phyloP scores from a whole-genome alignment of 2,329 filamentous ascomycete genomes.

The Colletotrichum cordylinicola region DNA sequence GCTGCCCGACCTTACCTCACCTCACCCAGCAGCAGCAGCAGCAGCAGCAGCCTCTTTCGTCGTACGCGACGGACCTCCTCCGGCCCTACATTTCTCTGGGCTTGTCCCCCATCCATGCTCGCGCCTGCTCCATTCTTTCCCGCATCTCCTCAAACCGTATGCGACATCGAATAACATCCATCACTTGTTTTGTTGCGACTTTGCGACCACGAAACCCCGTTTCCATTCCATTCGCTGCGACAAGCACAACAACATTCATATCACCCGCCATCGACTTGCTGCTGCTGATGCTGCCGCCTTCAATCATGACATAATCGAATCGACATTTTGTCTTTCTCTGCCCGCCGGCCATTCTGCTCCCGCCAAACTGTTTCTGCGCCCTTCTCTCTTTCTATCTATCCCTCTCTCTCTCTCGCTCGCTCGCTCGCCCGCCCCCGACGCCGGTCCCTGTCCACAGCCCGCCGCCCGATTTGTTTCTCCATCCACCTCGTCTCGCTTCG shows the following conservation, averaged over 20 bases:
- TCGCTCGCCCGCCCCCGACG: neutral
- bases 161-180: neutral
- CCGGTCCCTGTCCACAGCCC: neutral
- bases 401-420: neutral
- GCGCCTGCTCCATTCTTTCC: neutral
- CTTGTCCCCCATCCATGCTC: neutral
- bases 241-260: neutral
- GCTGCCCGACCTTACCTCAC: neutral
- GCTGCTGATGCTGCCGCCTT: neutral
- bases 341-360: neutral
- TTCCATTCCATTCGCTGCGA: neutral
- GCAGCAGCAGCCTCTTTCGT: neutral
- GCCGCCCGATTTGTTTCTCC: neutral
- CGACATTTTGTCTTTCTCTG: neutral
- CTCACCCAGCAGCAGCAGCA: neutral
- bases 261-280: neutral
- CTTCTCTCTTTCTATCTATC: neutral
- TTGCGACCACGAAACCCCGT: neutral
- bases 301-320: slow-evolving; percentile 6
- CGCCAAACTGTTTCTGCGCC: neutral
- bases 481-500: neutral
- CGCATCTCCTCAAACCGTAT: neutral
- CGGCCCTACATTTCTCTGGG: neutral
- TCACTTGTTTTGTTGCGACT: neutral
- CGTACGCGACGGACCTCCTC: neutral